These are phyloP conservation scores for Aspergillus olivimuriae DNA, from an alignment of 495 filamentous ascomycete species.

Conservation along the genomic window DNA sequence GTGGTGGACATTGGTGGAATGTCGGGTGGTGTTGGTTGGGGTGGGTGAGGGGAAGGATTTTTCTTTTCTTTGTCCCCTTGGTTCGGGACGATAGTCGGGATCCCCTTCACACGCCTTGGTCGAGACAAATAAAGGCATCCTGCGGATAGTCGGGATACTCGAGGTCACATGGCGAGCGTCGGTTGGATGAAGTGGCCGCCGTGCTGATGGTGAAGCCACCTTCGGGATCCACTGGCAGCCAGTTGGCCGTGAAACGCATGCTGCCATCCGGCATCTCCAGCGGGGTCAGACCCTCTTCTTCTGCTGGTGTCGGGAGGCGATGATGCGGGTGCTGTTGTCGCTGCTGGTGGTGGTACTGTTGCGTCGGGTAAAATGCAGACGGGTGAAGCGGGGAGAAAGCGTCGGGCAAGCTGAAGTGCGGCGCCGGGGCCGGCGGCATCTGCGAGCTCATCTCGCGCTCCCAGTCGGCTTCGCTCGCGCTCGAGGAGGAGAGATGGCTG, in stretches of 20 bases:
- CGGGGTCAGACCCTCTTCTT: slow-evolving; percentile 18
- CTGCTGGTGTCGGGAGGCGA: no score
- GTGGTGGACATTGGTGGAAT: not conserved
- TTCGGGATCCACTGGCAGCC: slow-evolving; percentile 32
- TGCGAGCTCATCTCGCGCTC: slow-evolving; percentile 7
- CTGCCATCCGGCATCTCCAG: slow-evolving; percentile 36
- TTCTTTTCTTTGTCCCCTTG: no score
- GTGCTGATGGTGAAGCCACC: slow-evolving; percentile 30
- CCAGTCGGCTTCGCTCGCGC: slow-evolving; percentile 18
- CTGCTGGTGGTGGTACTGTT: not conserved
- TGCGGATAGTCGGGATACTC: not conserved
- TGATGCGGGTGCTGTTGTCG: not conserved
- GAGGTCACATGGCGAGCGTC: no score
- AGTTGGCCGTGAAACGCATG: slow-evolving; percentile 29
- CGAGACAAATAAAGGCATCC: slow-evolving; percentile 6
- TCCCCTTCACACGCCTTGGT: not conserved
- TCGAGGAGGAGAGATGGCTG: slow-evolving; percentile 15
- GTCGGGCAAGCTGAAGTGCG: not conserved
- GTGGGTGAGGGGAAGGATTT: not conserved
- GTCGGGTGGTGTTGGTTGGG: not conserved
- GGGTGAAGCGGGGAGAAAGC: not conserved
- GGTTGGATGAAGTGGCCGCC: not conserved
- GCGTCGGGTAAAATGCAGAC: not conserved
- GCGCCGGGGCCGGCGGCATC: not conserved
- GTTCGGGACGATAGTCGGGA: no score